Evolutionary conservation across 2,329 filamentous ascomycete species (phyloP).

Genomic region (Fusarium paranaense): DNA sequence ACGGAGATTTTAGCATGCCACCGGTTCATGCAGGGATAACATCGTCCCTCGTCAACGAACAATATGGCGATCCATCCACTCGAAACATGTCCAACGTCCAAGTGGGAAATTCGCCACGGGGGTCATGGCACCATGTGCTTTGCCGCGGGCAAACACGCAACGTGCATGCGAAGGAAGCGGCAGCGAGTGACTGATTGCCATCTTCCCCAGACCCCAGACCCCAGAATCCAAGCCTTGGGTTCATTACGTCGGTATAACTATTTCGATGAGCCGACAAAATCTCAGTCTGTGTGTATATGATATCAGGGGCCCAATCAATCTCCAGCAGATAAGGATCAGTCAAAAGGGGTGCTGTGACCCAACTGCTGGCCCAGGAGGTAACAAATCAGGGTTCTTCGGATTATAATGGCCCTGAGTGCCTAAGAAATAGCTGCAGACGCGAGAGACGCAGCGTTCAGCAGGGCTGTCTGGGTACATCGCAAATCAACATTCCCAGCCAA

Average conservation of each 20-base stretch:
- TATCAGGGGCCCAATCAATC: conserved; percentile 21
- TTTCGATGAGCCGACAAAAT: conserved; percentile 34
- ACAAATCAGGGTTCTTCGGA: conserved; percentile 28
- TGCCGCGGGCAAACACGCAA: background rate
- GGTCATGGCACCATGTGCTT: conserved; percentile 13
- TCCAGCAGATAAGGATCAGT: conserved; percentile 34
- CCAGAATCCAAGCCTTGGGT: conserved; percentile 6
- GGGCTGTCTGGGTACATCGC: conserved; percentile 21
- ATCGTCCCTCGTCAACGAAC: conserved; percentile 8
- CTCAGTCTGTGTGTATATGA: conserved; percentile 3
- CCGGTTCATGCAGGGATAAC: conserved; percentile 30
- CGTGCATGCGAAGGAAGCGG: background rate
- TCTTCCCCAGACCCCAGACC: conserved; percentile 14
- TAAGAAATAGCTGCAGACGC: conserved; percentile 30
- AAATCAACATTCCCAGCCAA: conserved; percentile 28
- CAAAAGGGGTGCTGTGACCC: conserved; percentile 3
- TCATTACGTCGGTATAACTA: conserved; percentile 32
- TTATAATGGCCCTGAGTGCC: conserved; percentile 31
- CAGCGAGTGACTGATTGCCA: background rate
- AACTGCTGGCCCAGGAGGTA: conserved; percentile 13
- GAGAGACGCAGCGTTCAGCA: conserved; percentile 24
- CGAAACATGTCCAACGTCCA: background rate
- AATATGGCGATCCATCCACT: conserved; percentile 10
- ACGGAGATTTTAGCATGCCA: conserved; percentile 6
- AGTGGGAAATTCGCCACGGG: conserved; percentile 5